A percentile compares a stretch with the other conserved stretches of the same genome.
phyloP scores from a whole-genome alignment of 2,329 filamentous ascomycete genomes.

The Venturiaceae sp. region DNA sequence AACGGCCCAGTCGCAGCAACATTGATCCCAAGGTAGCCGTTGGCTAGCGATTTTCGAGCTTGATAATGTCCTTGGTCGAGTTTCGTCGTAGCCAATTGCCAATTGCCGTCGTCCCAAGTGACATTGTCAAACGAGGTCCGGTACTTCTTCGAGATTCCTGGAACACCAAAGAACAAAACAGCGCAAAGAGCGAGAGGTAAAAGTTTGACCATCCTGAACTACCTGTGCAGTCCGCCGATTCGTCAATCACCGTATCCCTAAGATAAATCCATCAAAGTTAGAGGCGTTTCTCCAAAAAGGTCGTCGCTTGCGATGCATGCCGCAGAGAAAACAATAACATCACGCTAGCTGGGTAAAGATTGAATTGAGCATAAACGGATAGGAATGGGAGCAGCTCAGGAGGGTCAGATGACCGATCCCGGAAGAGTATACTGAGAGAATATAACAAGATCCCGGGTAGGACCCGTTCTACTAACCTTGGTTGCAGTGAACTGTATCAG shows the following conservation, averaged over 20 bases:
- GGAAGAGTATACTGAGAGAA: too few species aligned
- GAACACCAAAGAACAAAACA: not conserved
- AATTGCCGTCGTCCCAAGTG: slow-evolving; percentile 49
- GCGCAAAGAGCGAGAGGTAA: not conserved
- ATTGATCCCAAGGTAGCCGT: slow-evolving; percentile 57
- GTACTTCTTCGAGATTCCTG: slow-evolving; percentile 21
- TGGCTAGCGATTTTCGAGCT: slow-evolving; percentile 49
- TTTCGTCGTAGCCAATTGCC: slow-evolving; percentile 42
- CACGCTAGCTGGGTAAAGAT: not conserved
- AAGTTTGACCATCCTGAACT: not conserved
- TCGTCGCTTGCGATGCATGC: not conserved
- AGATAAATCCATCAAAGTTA: not conserved
- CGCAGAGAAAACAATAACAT: not conserved
- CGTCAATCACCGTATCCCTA: not conserved
- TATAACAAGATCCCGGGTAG: too few species aligned
- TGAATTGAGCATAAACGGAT: not conserved
- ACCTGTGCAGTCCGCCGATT: not conserved
- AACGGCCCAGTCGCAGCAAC: slow-evolving; percentile 53
- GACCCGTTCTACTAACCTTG: not conserved
- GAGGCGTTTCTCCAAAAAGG: not conserved
- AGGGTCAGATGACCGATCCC: too few species aligned
- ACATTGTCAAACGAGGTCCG: slow-evolving; percentile 41
- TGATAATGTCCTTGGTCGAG: slow-evolving; percentile 51
- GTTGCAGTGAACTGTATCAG: not conserved
- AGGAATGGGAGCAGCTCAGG: too few species aligned